A percentile compares a stretch with the other conserved stretches of the same genome.
Conservation (phyloP, 352 stramenopile genomes). For the Phytophthora cryptogea region DNA sequence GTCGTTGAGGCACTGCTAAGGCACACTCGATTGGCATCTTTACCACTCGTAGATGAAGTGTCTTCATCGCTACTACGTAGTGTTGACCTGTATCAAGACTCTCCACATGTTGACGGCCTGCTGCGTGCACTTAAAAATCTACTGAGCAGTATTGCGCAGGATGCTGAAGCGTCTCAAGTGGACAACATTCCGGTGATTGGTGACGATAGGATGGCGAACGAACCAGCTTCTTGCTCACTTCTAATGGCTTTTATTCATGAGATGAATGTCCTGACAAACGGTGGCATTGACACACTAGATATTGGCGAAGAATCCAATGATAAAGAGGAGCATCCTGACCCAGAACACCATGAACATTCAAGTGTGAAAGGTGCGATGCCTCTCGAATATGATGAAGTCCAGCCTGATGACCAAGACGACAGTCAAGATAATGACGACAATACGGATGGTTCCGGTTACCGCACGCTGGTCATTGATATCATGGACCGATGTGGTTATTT, state of each 20-base stretch:
- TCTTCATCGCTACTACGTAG: conserved; percentile 66
- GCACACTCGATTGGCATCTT: conserved; percentile 64
- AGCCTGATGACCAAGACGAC: conserved; percentile 27
- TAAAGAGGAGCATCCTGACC: conserved; percentile 9
- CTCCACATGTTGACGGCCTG: conserved; percentile 46
- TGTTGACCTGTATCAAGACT: conserved; percentile 81
- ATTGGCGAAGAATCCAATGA: conserved; percentile 24
- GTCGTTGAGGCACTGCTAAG: conserved; percentile 76
- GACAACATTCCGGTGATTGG: conserved; percentile 8
- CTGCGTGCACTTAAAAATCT: conserved; percentile 70
- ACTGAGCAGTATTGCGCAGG: conserved; percentile 45
- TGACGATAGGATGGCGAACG: conserved; percentile 1
- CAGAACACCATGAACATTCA: conserved; percentile 14
- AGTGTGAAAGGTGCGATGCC: conserved; percentile 74
- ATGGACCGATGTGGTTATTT: conserved; percentile 82
- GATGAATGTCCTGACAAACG: conserved; percentile 55
- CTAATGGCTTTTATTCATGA: conserved; percentile 66
- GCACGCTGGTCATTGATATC: conserved; percentile 69
- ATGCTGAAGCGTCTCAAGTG: conserved; percentile 19
- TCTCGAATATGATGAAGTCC: conserved; percentile 56
- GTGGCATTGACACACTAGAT: conserved; percentile 31
- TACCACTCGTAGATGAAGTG: conserved; percentile 82
- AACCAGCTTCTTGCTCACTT: conserved; percentile 21
- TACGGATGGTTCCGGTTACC: conserved; percentile 36
- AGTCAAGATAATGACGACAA: conserved; percentile 29